Conservation (phyloP, 164 flowering plant genomes). For the Tinospora cordifolia region DNA sequence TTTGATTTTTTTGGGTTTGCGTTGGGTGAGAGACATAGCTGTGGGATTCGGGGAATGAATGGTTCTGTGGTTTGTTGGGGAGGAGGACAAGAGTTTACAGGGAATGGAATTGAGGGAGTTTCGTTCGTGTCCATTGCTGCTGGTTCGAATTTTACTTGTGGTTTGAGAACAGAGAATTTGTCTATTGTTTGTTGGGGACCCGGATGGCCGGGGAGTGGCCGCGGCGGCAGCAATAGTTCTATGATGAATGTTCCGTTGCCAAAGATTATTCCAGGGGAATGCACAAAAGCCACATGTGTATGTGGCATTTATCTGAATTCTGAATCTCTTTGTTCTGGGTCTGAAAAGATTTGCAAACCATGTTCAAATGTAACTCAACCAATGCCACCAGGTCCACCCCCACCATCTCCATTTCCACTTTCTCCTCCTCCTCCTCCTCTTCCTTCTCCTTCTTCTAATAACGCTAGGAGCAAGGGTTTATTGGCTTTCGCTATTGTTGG, state of each 20-base stretch:
- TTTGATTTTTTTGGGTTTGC: conserved; percentile 31
- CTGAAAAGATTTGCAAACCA: conserved; percentile 43
- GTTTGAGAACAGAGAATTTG: conserved; percentile 45
- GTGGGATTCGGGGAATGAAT: conserved; percentile 38
- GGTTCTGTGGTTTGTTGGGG: conserved; percentile 72
- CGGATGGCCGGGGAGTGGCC: conserved; percentile 28
- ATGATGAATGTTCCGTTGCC: conserved; percentile 27
- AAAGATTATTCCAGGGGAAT: conserved; percentile 62
- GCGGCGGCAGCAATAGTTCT: not conserved
- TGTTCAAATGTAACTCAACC: conserved; percentile 19
- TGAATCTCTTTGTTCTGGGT: conserved; percentile 48
- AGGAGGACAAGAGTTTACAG: conserved; percentile 22
- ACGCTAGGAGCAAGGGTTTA: conserved; percentile 24
- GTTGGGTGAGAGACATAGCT: conserved; percentile 40
- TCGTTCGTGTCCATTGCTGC: conserved; percentile 51
- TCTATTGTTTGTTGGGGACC: conserved; percentile 81
- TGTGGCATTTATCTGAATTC: conserved; percentile 53
- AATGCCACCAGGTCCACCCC: conserved; percentile 2
- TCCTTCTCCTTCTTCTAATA: not conserved
- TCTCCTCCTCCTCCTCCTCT: not conserved
- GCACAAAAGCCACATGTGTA: conserved; percentile 38
- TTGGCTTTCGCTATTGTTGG: conserved; percentile 77
- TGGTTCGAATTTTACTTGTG: conserved; percentile 67
- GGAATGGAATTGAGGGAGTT: conserved; percentile 15
- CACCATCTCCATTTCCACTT: conserved; percentile 5